phyloP scores from a whole-genome alignment of 2,329 filamentous ascomycete genomes.

The Elsinoe fawcettii region DNA sequence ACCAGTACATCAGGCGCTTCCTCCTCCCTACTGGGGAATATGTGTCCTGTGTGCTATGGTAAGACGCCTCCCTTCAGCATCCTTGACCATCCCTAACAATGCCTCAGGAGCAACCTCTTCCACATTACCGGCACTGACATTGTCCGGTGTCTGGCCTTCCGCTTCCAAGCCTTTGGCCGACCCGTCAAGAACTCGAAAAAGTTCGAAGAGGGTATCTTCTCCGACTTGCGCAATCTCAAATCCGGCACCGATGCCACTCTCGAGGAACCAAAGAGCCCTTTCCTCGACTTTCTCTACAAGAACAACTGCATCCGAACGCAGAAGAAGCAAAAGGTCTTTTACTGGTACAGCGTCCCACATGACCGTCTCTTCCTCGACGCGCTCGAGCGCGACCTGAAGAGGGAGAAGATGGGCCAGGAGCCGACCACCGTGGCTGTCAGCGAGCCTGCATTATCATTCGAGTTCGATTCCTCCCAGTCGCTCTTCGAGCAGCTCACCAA shows the following conservation, averaged over 20 bases:
- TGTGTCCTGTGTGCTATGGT: conserved; percentile 95
- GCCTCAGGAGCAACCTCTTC: conserved; percentile 84
- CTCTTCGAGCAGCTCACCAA: conserved; percentile 99
- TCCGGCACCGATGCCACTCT: conserved; percentile 96
- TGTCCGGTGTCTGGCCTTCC: conserved; percentile 92
- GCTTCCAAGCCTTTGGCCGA: conserved; percentile 96
- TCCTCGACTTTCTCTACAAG: conserved; percentile 98
- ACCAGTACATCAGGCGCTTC: conserved; percentile 94
- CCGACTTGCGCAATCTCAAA: conserved; percentile 94
- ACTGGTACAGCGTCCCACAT: conserved; percentile 99
- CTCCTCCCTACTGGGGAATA: conserved; percentile 96
- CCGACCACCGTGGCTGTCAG: conserved; percentile 93
- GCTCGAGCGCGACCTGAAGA: conserved; percentile 91
- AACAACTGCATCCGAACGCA: conserved; percentile 99
- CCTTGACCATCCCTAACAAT: conserved; percentile 7
- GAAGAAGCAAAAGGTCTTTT: conserved; percentile 99
- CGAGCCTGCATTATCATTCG: conserved; percentile 94
- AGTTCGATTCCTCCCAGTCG: conserved; percentile 98
- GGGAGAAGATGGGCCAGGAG: conserved; percentile 99
- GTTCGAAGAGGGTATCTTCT: conserved; percentile 99
- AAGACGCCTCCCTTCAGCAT: conserved; percentile 22
- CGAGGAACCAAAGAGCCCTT: conserved; percentile 96
- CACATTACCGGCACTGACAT: conserved; percentile 99
- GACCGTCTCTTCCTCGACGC: conserved; percentile 96
- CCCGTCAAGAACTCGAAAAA: conserved; percentile 99